Percentiles rank a stretch among this genome's conserved stretches.
phyloP scores from a whole-genome alignment of 257 asterid genomes.

The Penstemon barbatus region DNA sequence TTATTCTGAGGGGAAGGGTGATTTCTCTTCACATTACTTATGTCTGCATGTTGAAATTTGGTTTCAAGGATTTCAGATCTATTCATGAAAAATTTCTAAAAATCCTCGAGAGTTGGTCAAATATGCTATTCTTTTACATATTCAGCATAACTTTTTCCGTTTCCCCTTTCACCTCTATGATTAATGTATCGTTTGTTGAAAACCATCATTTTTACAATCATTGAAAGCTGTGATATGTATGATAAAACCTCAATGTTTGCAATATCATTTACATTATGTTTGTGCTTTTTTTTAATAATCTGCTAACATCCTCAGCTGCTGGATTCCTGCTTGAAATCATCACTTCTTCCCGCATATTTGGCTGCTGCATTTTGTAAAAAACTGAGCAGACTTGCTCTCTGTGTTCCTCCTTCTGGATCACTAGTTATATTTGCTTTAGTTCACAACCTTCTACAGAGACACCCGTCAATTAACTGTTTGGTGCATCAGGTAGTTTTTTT shows the following conservation, averaged over 20 bases:
- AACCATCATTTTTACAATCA: background rate
- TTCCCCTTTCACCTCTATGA: background rate
- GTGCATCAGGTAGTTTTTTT: slow-evolving; percentile 65
- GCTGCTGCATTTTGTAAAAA: slow-evolving; percentile 94
- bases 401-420: slow-evolving; percentile 84
- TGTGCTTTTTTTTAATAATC: slow-evolving; percentile 7
- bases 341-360: slow-evolving; percentile 95
- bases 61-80: background rate
- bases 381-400: slow-evolving; percentile 78
- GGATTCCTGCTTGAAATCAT: slow-evolving; percentile 89
- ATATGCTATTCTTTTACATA: background rate
- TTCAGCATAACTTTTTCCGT: background rate
- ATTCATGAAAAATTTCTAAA: background rate
- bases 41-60: slow-evolving; percentile 8
- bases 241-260: background rate
- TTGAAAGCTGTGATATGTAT: slow-evolving; percentile 1
- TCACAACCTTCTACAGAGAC: slow-evolving; percentile 91
- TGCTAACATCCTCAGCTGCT: slow-evolving; percentile 61
- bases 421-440: slow-evolving; percentile 76
- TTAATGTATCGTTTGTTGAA: background rate
- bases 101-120: slow-evolving; percentile 10
- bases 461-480: slow-evolving; percentile 89
- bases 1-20: background rate
- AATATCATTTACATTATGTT: background rate
- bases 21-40: background rate